Evolutionary conservation across 441 rosid genomes (phyloP).

Genomic region (Syzygium syzygioides): DNA sequence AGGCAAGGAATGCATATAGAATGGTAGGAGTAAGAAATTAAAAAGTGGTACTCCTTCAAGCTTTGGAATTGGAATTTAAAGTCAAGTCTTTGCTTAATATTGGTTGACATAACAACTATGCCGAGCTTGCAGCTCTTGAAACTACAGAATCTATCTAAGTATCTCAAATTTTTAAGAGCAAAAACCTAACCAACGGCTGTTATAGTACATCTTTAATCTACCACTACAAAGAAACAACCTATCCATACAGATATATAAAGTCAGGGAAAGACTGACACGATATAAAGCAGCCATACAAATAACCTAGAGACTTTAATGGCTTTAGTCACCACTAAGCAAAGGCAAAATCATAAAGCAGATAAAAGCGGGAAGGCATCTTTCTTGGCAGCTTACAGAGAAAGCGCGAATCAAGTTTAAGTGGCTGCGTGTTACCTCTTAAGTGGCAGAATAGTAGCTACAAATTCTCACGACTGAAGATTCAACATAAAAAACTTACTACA

Average conservation of each 20-base stretch:
- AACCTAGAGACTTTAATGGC: not conserved
- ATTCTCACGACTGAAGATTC: not conserved
- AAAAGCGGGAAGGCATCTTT: not conserved
- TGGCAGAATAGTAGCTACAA: slow-evolving; percentile 4
- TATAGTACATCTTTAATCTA: not conserved
- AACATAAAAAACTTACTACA: not conserved
- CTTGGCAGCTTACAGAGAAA: not conserved
- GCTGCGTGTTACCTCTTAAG: not conserved
- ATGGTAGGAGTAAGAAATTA: not conserved
- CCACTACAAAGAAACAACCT: not conserved
- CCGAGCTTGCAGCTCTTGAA: not conserved
- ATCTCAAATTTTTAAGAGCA: not conserved
- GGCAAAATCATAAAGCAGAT: not conserved
- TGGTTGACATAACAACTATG: not conserved
- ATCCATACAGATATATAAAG: not conserved
- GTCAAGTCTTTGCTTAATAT: not conserved
- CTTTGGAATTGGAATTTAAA: not conserved
- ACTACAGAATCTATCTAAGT: not conserved
- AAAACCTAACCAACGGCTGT: not conserved
- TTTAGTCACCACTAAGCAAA: not conserved
- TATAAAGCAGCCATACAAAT: not conserved
- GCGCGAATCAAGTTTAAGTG: not conserved
- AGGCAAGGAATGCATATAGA: not conserved
- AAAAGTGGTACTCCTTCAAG: not conserved
- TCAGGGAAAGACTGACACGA: not conserved